phyloP scores from a whole-genome alignment of 257 asterid species.

The Thymus quinquecostatus region DNA sequence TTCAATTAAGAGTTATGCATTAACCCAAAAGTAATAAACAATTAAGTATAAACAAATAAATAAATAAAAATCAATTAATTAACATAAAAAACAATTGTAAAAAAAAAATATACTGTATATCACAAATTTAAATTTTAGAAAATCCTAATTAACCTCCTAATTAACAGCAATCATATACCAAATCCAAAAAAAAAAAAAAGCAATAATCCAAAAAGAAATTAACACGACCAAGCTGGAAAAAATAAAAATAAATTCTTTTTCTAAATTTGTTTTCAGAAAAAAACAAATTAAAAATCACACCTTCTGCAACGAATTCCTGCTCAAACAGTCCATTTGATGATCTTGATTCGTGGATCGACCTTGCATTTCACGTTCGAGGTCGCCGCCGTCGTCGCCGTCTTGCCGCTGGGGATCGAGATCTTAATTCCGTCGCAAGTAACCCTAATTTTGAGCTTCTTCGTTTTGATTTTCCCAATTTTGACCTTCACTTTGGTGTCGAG shows the following conservation, averaged over 20 bases:
- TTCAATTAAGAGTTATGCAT: background rate
- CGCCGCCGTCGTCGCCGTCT: conserved; percentile 51
- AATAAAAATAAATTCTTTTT: background rate
- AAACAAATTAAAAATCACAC: conserved; percentile 32
- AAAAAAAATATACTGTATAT: conserved; percentile 24
- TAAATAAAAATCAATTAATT: background rate
- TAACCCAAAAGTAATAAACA: background rate
- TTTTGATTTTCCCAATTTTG: conserved; percentile 62
- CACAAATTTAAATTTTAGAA: conserved; percentile 16
- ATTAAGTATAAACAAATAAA: background rate
- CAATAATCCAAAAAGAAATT: conserved; percentile 12
- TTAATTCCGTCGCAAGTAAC: conserved; percentile 65
- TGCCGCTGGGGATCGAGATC: conserved; percentile 56
- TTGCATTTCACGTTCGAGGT: conserved; percentile 59
- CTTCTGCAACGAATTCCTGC: conserved; percentile 17
- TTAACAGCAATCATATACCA: conserved; percentile 39
- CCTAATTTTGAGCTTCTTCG: conserved; percentile 63
- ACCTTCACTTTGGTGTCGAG: conserved; percentile 71
- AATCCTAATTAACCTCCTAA: conserved; percentile 34
- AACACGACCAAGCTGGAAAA: conserved; percentile 16
- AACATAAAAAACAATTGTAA: conserved; percentile 9
- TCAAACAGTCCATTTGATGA: conserved; percentile 77
- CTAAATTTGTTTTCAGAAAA: background rate
- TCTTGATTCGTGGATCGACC: conserved; percentile 70
- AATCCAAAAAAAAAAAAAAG: conserved; percentile 10